Conservation (phyloP, 768 basidiomycete species). For the Lactifluus piperatus region DNA sequence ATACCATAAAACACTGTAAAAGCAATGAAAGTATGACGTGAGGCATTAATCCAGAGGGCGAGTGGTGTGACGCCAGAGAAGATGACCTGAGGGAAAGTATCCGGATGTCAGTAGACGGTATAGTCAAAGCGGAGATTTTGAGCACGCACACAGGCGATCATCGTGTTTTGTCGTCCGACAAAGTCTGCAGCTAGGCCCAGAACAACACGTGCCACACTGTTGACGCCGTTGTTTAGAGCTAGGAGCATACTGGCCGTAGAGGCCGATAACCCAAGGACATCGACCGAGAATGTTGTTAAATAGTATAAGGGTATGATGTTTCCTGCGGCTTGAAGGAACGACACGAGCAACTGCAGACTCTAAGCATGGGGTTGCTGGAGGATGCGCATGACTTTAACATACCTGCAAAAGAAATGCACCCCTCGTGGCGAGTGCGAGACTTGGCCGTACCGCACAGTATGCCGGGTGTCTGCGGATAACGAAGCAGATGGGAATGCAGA, state of each 20-base stretch:
- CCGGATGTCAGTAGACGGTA: neutral
- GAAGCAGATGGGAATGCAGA: constrained; percentile 31
- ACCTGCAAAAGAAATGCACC: constrained; percentile 38
- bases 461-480: constrained; percentile 28
- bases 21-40: constrained; percentile 31
- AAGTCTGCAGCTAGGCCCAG: constrained; percentile 37
- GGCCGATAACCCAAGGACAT: constrained; percentile 32
- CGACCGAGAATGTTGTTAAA: constrained; percentile 34
- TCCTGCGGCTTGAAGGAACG: constrained; percentile 37
- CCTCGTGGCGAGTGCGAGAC: constrained; percentile 31
- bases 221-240: constrained; percentile 36
- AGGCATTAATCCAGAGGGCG: constrained; percentile 35
- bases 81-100: constrained; percentile 26
- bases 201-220: constrained; percentile 32
- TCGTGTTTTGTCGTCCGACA: constrained; percentile 38
- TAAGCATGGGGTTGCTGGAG: neutral
- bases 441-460: constrained; percentile 24
- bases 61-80: constrained; percentile 34
- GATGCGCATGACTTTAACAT: neutral
- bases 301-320: constrained; percentile 39
- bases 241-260: constrained; percentile 33
- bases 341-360: constrained; percentile 30
- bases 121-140: neutral
- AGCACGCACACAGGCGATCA: constrained; percentile 32
- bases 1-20: constrained; percentile 37